Conservation (phyloP, 2,329 filamentous ascomycete species). For the Neodidymelliopsis sp. region DNA sequence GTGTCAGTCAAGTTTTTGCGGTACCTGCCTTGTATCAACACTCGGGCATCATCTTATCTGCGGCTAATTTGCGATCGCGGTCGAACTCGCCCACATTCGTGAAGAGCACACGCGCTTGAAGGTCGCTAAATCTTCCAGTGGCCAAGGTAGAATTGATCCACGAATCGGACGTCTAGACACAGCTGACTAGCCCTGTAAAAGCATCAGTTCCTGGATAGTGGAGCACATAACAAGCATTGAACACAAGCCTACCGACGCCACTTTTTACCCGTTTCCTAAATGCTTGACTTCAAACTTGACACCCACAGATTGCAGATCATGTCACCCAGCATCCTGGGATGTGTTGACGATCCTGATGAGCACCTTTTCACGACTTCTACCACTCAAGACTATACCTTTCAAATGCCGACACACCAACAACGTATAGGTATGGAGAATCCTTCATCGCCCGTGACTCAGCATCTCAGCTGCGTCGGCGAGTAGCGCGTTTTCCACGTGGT, state of each 20-base stretch:
- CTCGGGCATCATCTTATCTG: background rate
- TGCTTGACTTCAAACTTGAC: constrained; percentile 1
- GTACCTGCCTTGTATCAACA: too few species aligned
- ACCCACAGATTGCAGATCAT: constrained; percentile 3
- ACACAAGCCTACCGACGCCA: constrained; percentile 12
- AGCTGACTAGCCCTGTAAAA: background rate
- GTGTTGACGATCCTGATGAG: background rate
- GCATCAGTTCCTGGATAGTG: background rate
- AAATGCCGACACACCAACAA: background rate
- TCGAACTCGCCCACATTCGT: background rate
- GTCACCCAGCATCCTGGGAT: background rate
- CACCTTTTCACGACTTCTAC: background rate
- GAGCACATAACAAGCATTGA: background rate
- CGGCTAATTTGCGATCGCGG: background rate
- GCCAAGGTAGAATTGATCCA: constrained; percentile 1
- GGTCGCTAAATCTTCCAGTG: background rate
- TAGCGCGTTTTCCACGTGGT: constrained; percentile 1
- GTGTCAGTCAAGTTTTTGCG: too few species aligned
- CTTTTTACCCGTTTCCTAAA: constrained; percentile 1
- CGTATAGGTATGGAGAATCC: background rate
- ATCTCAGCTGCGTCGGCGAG: background rate
- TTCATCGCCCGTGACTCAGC: background rate
- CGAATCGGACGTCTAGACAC: background rate
- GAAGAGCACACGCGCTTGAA: background rate
- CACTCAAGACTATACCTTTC: background rate